phyloP scores from a whole-genome alignment of 257 asterid species.

The Phtheirospermum japonicum region DNA sequence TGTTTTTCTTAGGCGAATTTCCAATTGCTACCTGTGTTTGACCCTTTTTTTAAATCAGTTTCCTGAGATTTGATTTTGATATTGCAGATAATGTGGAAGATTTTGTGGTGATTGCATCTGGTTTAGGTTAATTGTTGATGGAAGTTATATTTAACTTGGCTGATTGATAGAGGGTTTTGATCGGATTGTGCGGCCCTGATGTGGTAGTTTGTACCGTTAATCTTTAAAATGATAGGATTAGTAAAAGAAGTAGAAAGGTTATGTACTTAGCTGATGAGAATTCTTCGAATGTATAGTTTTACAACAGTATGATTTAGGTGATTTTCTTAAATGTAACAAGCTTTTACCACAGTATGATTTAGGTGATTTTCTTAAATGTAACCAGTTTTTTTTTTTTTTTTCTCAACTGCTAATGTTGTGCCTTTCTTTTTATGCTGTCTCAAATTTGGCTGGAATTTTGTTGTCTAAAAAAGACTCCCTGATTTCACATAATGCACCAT shows the following conservation, averaged over 20 bases:
- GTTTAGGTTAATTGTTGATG: background rate
- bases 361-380: conserved; percentile 22
- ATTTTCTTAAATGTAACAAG: conserved; percentile 20
- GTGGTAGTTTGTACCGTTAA: conserved; percentile 18
- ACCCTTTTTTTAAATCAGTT: background rate
- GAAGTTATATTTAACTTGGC: conserved; percentile 2
- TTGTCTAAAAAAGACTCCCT: too few relatives aligned
- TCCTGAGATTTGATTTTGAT: background rate
- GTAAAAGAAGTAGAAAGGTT: background rate
- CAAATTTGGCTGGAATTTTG: background rate
- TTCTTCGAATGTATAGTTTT: conserved; percentile 21
- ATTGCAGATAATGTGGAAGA: conserved; percentile 18
- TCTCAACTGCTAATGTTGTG: background rate
- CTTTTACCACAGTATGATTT: conserved; percentile 8
- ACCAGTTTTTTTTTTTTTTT: background rate
- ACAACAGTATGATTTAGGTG: conserved; percentile 8
- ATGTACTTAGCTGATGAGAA: conserved; percentile 22
- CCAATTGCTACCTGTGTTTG: background rate
- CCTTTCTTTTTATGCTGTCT: background rate
- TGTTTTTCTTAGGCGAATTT: background rate
- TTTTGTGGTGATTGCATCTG: conserved; percentile 5
- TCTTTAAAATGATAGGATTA: background rate
- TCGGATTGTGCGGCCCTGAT: conserved; percentile 15
- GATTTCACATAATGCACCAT: too few relatives aligned
- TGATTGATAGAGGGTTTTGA: background rate